Evolutionary conservation across 2,329 filamentous ascomycete species (phyloP).

Genomic region (Aspergillus ochraceoroseus): DNA sequence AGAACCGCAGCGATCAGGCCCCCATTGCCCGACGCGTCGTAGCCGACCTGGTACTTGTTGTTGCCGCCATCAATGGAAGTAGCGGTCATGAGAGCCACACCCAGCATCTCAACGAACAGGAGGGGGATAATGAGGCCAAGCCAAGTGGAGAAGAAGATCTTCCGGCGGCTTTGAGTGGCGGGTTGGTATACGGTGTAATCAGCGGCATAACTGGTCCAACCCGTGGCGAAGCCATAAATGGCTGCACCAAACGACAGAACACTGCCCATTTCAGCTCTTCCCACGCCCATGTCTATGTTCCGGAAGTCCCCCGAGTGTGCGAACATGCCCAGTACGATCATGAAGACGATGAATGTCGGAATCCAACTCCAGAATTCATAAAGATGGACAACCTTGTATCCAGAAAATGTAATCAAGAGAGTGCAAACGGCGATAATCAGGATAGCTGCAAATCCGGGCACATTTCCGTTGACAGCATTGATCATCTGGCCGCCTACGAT

Average conservation of each 20-base stretch:
- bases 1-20: slow-evolving; percentile 64
- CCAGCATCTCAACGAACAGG: slow-evolving; percentile 68
- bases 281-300: slow-evolving; percentile 56
- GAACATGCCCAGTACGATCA: slow-evolving; percentile 65
- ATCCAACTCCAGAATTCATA: slow-evolving; percentile 76
- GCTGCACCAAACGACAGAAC: slow-evolving; percentile 63
- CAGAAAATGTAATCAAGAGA: slow-evolving; percentile 65
- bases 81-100: slow-evolving; percentile 64
- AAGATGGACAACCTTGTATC: slow-evolving; percentile 68
- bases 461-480: slow-evolving; percentile 63
- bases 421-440: slow-evolving; percentile 66
- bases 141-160: slow-evolving; percentile 66
- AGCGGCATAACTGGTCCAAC: slow-evolving; percentile 70
- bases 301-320: slow-evolving; percentile 62
- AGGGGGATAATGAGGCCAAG: slow-evolving; percentile 65
- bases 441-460: slow-evolving; percentile 70
- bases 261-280: slow-evolving; percentile 56
- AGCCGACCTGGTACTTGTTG: slow-evolving; percentile 55
- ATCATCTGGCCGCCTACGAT: slow-evolving; percentile 77
- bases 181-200: slow-evolving; percentile 81
- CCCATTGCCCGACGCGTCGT: slow-evolving; percentile 56
- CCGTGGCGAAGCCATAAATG: slow-evolving; percentile 63
- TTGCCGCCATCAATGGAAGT: slow-evolving; percentile 51
- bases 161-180: slow-evolving; percentile 51
- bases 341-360: slow-evolving; percentile 66